Evolutionary conservation across 371 early-diverging fungal genomes (phyloP).

Genomic region (Zychaea mexicana): DNA sequence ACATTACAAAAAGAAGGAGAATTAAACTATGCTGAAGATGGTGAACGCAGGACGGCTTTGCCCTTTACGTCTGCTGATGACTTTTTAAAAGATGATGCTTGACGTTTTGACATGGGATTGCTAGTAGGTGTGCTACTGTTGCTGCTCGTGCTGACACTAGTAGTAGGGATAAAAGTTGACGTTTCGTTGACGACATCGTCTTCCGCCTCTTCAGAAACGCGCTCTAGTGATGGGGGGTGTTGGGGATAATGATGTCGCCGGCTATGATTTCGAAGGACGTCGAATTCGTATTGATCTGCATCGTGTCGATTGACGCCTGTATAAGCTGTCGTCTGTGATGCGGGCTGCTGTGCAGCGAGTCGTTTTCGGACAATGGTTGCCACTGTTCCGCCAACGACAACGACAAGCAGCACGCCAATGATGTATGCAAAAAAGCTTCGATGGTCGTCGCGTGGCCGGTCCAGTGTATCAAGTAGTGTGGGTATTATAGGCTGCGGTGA

Average conservation of each 20-base stretch:
- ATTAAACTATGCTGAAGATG: neutral
- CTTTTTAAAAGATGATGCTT: neutral
- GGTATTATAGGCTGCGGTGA: neutral
- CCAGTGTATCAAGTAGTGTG: neutral
- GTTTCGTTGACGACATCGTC: neutral
- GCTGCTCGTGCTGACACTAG: neutral
- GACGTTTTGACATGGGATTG: slow-evolving; percentile 4
- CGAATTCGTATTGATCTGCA: slow-evolving; percentile 22
- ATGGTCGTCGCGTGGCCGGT: slow-evolving; percentile 1
- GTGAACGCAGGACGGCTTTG: neutral
- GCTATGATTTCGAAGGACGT: slow-evolving; percentile 1
- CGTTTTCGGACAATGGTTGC: slow-evolving; percentile 13
- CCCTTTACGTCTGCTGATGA: neutral
- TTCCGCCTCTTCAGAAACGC: slow-evolving; percentile 4
- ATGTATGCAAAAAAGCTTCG: slow-evolving; percentile 23
- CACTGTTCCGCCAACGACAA: slow-evolving; percentile 9
- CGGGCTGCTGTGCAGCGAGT: neutral
- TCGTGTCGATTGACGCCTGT: slow-evolving; percentile 9
- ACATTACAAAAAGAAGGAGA: neutral
- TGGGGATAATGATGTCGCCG: neutral
- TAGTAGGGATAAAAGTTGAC: neutral
- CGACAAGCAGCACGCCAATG: slow-evolving; percentile 7
- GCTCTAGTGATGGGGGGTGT: neutral
- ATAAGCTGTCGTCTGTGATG: slow-evolving; percentile 13
- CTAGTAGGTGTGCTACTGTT: neutral